Evolutionary conservation across 805 yeast genomes (phyloP), one percentile per base, ranked within the genome.

Genomic region (Zygotorulaspora florentina): DNA sequence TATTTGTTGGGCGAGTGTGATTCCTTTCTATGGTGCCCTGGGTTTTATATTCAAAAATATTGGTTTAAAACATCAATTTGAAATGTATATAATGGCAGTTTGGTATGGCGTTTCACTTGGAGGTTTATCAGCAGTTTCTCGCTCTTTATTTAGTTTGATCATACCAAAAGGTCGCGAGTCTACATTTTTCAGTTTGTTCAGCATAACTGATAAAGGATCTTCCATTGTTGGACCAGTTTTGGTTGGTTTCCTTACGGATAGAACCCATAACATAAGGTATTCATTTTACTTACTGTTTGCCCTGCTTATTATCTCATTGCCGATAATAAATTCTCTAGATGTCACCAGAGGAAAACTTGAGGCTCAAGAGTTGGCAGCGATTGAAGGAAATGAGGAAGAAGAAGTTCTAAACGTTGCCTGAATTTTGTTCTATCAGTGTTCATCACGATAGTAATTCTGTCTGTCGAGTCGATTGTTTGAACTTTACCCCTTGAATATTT

Each of bases 81-180:
- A 85, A 59, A 82, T 85, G 83, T 86, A 75, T 54, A 34, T 79
- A 1, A 62, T 85, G 18, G 87, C 90, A 0, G 64, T 80, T 0
- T 81, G 89, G 85, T 85, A 86, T 61, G 93, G 95, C 1, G 63
- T 82, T 44, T 76, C 87, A 0, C 61, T 86, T 20, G 95, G 95
- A 25, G 89, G 89, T 0, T 64, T 86, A 18, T 75, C 85, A 8
- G 82, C 91, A 0, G 71, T 82, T 1, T 77, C 88, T 23, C 71
- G 93, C 39, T 80, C 89, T 1, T 68, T 83, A 3, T 85, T 79
- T 61, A 75, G 86, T 27, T 62, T 83, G 58, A 72, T 85, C 43
- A 83, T 85, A 36, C 95, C 95, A 15, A 72, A 68, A 38, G 93
- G 93, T 5, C 80, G 77, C 54, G 95, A 86, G 58, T 79, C 84